These are phyloP conservation scores for Emydomyces testavorans DNA, from an alignment of 2,329 filamentous ascomycete species.

Conservation along the genomic window DNA sequence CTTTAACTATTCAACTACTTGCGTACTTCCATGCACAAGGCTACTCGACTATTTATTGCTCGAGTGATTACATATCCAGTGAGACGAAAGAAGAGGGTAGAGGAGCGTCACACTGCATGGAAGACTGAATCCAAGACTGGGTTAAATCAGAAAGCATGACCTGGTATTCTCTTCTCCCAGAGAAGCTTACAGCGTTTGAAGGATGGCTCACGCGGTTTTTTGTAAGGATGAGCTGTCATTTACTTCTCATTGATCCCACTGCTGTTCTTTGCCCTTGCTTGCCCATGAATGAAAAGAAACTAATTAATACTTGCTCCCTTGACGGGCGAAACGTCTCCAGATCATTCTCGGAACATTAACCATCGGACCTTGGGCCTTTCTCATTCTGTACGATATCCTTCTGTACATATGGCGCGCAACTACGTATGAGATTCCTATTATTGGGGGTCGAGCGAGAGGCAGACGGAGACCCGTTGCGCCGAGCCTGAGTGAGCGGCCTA, in stretches of 20 bases:
- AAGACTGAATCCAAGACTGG: background rate
- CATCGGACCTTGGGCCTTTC: constrained; percentile 51
- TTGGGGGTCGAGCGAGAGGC: constrained; percentile 51
- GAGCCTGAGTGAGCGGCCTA: constrained; percentile 47
- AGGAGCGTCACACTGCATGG: constrained; percentile 2
- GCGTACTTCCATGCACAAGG: background rate
- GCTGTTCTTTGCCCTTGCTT: background rate
- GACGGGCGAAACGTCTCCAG: constrained; percentile 29
- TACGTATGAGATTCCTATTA: constrained; percentile 47
- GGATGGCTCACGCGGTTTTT: constrained; percentile 52
- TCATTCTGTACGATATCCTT: constrained; percentile 53
- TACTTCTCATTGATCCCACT: constrained; percentile 3
- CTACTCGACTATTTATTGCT: background rate
- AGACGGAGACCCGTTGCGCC: constrained; percentile 50
- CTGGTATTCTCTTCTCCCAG: constrained; percentile 54
- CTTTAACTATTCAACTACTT: background rate
- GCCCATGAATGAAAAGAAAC: background rate
- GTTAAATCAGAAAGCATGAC: constrained; percentile 39
- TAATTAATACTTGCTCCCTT: background rate
- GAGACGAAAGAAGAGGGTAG: background rate
- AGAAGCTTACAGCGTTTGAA: constrained; percentile 46
- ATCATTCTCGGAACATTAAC: constrained; percentile 49
- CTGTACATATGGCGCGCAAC: constrained; percentile 50
- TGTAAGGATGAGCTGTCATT: constrained; percentile 35
- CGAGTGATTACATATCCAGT: too few species aligned